Conservation (phyloP, 2,329 filamentous ascomycete species). For the Phialophora tarda region DNA sequence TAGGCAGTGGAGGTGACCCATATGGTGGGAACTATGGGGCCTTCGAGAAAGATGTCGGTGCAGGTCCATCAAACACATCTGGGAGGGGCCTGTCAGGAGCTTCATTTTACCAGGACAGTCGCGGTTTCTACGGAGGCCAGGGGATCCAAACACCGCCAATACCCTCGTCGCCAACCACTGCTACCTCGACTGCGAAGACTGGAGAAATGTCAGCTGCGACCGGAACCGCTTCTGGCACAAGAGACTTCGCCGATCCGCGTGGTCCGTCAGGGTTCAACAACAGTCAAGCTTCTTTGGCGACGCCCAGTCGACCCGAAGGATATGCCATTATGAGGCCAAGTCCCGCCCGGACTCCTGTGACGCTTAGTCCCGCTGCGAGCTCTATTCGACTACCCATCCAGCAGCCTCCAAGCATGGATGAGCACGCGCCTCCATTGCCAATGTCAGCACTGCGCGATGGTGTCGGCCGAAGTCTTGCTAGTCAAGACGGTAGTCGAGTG, state of each 20-base stretch:
- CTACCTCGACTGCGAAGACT: slow-evolving; percentile 18
- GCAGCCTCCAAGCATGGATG: slow-evolving; percentile 35
- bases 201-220: slow-evolving; percentile 11
- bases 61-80: slow-evolving; percentile 27
- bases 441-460: slow-evolving; percentile 44
- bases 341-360: slow-evolving; percentile 51
- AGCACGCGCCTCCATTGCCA: slow-evolving; percentile 40
- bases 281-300: slow-evolving; percentile 30
- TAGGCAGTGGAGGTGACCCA: slow-evolving; percentile 55
- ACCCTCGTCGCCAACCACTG: slow-evolving; percentile 34
- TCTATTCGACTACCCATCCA: slow-evolving; percentile 38
- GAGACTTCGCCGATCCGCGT: slow-evolving; percentile 31
- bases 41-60: slow-evolving; percentile 39
- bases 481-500: slow-evolving; percentile 51
- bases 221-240: slow-evolving; percentile 17
- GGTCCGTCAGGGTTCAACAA: slow-evolving; percentile 10
- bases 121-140: slow-evolving; percentile 40
- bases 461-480: slow-evolving; percentile 51
- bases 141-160: slow-evolving; percentile 29
- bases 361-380: slow-evolving; percentile 44
- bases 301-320: slow-evolving; percentile 41
- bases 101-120: slow-evolving; percentile 43
- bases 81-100: slow-evolving; percentile 38
- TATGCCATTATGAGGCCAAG: slow-evolving; percentile 50
- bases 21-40: slow-evolving; percentile 46